Evolutionary conservation across 225 moss, liverwort and hornwort species (phyloP).

Genomic region (Ulota crispa): DNA sequence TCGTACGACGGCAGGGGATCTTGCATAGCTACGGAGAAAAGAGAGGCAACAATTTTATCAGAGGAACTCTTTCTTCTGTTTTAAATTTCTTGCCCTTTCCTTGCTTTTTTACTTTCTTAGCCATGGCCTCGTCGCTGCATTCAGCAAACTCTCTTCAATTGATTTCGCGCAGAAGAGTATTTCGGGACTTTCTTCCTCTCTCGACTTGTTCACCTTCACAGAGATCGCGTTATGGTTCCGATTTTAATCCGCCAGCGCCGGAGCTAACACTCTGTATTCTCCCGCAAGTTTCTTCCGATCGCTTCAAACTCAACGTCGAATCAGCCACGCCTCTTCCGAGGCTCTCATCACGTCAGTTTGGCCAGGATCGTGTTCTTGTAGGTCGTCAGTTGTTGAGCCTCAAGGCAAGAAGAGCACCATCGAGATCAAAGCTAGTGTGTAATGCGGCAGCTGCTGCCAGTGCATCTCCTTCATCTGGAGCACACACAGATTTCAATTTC

Average conservation of each 20-base stretch:
- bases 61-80: not conserved
- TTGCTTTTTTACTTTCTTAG: constrained; percentile 6
- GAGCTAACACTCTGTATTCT: not conserved
- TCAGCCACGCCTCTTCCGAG: constrained; percentile 1
- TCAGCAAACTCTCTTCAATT: constrained; percentile 29
- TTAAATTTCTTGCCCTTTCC: not conserved
- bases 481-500: constrained; percentile 38
- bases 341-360: constrained; percentile 15
- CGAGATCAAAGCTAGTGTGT: constrained; percentile 9
- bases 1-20: not conserved
- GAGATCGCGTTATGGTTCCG: not conserved
- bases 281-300: not conserved
- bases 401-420: not conserved
- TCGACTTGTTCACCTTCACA: constrained; percentile 4
- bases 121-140: constrained; percentile 32
- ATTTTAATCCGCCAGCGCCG: not conserved
- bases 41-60: not conserved
- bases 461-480: constrained; percentile 31
- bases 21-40: not conserved
- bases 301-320: not conserved
- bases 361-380: not conserved
- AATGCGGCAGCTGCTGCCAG: constrained; percentile 36
- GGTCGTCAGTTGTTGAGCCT: constrained; percentile 16
- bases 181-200: constrained; percentile 11
- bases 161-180: not conserved